A percentile compares a stretch with the other conserved stretches of the same genome.
These are phyloP conservation scores for Amborella trichopoda DNA, from an alignment of 164 flowering plant genomes.

Conservation along the genomic window DNA sequence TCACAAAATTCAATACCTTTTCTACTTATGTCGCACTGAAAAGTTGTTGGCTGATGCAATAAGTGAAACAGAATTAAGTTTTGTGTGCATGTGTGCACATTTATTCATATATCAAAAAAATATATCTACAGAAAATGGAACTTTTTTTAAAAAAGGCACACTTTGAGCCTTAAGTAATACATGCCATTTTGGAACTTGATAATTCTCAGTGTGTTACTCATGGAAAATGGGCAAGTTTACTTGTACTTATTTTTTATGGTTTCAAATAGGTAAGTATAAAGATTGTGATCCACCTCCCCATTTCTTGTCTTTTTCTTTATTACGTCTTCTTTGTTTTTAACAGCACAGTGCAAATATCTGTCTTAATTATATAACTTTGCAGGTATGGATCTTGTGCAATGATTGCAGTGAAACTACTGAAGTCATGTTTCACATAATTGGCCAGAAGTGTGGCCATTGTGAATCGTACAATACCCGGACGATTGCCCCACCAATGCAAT, in stretches of 20 bases:
- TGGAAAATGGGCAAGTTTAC: not conserved
- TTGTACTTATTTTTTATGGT: not conserved
- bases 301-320: no score
- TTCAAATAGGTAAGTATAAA: not conserved
- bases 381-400: constrained; percentile 94
- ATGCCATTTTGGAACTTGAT: not conserved
- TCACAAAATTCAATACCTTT: no score
- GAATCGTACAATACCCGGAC: constrained; percentile 70
- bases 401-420: constrained; percentile 88
- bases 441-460: constrained; percentile 85
- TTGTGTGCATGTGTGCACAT: no score
- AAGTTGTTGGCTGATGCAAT: no score
- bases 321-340: not conserved
- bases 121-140: no score
- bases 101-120: no score
- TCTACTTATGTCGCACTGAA: no score
- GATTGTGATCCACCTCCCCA: no score
- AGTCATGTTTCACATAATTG: constrained; percentile 66
- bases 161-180: no score
- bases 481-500: constrained; percentile 67
- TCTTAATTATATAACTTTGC: constrained; percentile 10
- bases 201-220: not conserved
- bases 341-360: not conserved
- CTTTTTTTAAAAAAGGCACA: no score
- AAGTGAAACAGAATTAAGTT: no score